Evolutionary conservation across 805 yeast genomes (phyloP).

Genomic region (Sungouiella thailandica): DNA sequence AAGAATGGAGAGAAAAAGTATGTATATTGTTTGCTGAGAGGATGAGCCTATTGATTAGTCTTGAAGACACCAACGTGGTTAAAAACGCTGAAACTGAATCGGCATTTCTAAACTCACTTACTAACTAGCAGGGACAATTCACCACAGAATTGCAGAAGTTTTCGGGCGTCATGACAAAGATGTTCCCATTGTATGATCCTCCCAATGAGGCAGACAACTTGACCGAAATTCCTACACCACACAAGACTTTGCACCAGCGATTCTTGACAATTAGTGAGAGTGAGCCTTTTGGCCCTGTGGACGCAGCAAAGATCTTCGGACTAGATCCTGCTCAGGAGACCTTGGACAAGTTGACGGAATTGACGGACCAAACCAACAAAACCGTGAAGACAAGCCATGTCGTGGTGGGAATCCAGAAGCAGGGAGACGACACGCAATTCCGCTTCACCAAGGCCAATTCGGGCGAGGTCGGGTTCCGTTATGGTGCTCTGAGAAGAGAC

Average conservation of each 20-base stretch:
- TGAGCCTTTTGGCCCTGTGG: constrained; percentile 93
- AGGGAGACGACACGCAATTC: constrained; percentile 69
- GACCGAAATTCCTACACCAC: constrained; percentile 92
- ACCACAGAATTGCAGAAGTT: constrained; percentile 54
- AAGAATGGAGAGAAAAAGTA: constrained; percentile 56
- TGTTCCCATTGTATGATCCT: constrained; percentile 69
- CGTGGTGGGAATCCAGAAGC: constrained; percentile 49
- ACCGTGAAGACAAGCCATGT: constrained; percentile 26
- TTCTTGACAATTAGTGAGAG: constrained; percentile 89
- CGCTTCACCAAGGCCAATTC: constrained; percentile 73
- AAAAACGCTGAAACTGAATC: constrained; percentile 25
- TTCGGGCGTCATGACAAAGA: constrained; percentile 59
- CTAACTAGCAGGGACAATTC: constrained; percentile 46
- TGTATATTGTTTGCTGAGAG: constrained; percentile 31
- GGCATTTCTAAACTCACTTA: constrained; percentile 9
- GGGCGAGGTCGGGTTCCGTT: constrained; percentile 85
- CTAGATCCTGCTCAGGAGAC: constrained; percentile 86
- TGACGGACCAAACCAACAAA: constrained; percentile 46
- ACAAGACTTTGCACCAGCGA: constrained; percentile 73
- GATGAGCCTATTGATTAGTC: constrained; percentile 75
- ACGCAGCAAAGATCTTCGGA: constrained; percentile 81
- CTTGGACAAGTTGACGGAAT: constrained; percentile 60
- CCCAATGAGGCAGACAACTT: constrained; percentile 57
- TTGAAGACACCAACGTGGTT: constrained; percentile 67
- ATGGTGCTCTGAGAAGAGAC: constrained; percentile 88